A percentile compares a stretch with the other conserved stretches of the same genome.
Conservation (phyloP, 768 basidiomycete species). For the Agaricus sinodeliciosus region DNA sequence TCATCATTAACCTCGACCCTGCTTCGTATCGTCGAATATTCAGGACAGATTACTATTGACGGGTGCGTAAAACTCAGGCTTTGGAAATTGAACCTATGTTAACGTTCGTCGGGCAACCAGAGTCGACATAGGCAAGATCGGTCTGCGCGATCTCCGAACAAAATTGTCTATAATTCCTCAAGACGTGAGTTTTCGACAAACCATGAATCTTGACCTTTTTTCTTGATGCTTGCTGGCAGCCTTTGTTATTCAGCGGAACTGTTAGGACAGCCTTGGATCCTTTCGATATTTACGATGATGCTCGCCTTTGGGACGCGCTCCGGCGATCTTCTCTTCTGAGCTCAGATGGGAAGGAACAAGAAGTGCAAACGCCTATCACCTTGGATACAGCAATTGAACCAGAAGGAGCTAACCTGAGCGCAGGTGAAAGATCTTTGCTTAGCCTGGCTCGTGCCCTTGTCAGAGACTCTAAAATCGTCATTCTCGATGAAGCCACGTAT, state of each 20-base stretch:
- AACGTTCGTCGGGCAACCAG: conserved; percentile 17
- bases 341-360: conserved; percentile 21
- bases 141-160: conserved; percentile 53
- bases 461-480: conserved; percentile 65
- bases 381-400: conserved; percentile 74
- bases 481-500: conserved; percentile 74
- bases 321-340: conserved; percentile 43
- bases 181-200: conserved; percentile 37
- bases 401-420: conserved; percentile 70
- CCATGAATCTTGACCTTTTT: neutral
- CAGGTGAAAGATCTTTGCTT: conserved; percentile 66
- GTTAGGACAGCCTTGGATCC: conserved; percentile 54
- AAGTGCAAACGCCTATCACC: conserved; percentile 52
- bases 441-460: conserved; percentile 78
- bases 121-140: conserved; percentile 62
- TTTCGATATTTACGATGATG: conserved; percentile 58
- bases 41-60: conserved; percentile 60
- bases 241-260: conserved; percentile 27
- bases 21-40: conserved; percentile 64
- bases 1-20: conserved; percentile 59
- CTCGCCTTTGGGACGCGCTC: conserved; percentile 67
- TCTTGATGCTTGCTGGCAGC: neutral
- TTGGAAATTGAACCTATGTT: neutral
- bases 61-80: conserved; percentile 29
- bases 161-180: conserved; percentile 64